These are phyloP conservation scores for Colletotrichum salicis DNA, from an alignment of 2,329 filamentous ascomycete species.

Conservation along the genomic window DNA sequence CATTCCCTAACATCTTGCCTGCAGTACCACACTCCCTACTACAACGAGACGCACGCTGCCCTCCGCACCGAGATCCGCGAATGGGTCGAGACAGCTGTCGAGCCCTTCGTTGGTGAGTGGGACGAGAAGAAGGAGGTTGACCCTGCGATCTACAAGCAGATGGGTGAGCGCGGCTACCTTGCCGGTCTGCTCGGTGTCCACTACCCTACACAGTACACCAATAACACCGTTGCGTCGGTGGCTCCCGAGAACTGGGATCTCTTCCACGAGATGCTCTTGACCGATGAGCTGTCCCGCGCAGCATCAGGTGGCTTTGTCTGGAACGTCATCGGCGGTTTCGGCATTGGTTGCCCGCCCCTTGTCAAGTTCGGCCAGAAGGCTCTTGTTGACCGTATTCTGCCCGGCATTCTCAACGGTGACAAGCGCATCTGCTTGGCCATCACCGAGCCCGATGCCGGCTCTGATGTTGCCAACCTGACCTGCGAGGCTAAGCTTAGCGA, in stretches of 20 bases:
- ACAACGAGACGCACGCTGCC: conserved; percentile 91
- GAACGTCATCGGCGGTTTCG: conserved; percentile 97
- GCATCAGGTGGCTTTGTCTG: conserved; percentile 95
- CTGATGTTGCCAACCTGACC: conserved; percentile 92
- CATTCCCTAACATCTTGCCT: not conserved
- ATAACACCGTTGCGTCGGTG: conserved; percentile 80
- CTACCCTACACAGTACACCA: conserved; percentile 81
- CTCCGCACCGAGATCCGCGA: conserved; percentile 90
- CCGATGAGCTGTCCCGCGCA: conserved; percentile 89
- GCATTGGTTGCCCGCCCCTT: conserved; percentile 91
- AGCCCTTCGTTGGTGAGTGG: conserved; percentile 95
- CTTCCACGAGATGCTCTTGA: conserved; percentile 96
- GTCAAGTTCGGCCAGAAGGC: conserved; percentile 91
- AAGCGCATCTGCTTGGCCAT: conserved; percentile 98
- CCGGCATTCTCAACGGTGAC: conserved; percentile 87
- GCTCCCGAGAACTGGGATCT: conserved; percentile 92
- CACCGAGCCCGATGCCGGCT: conserved; percentile 94
- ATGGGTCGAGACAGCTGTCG: conserved; percentile 90
- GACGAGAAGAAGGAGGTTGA: conserved; percentile 94
- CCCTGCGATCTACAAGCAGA: conserved; percentile 90
- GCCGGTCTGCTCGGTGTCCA: conserved; percentile 88
- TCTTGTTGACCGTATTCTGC: conserved; percentile 87
- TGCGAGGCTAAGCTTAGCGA: conserved; percentile 95
- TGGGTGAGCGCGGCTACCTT: conserved; percentile 92
- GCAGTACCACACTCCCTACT: conserved; percentile 97